Percentiles rank a stretch among this genome's conserved stretches.
Evolutionary conservation across 345 rosid species (phyloP).

Genomic region (Moringa oleifera): DNA sequence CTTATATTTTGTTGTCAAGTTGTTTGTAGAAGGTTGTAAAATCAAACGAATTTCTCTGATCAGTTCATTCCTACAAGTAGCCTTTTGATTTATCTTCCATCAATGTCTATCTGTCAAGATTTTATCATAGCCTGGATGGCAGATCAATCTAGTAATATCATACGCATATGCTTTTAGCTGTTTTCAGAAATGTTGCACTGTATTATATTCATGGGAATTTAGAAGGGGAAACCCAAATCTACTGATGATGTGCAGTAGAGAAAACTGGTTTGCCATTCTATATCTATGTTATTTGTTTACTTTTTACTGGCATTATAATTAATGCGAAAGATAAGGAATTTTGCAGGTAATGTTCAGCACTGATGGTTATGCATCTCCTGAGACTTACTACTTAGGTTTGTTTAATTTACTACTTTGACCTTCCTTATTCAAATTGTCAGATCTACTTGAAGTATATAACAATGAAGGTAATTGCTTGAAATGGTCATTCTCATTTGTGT

Average conservation of each 20-base stretch:
- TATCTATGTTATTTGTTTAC: background rate
- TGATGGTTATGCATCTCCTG: slow-evolving; percentile 92
- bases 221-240: background rate
- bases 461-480: slow-evolving; percentile 11
- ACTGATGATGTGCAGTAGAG: slow-evolving; percentile 1
- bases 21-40: background rate
- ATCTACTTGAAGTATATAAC: slow-evolving; percentile 3
- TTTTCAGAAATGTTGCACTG: too few relatives aligned
- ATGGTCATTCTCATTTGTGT: slow-evolving; percentile 11
- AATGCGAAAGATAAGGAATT: slow-evolving; percentile 16
- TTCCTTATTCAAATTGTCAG: background rate
- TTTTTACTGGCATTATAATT: slow-evolving; percentile 9
- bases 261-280: background rate
- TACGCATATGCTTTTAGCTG: background rate
- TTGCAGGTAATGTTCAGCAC: slow-evolving; percentile 98
- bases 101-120: too few relatives aligned
- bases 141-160: background rate
- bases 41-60: slow-evolving; percentile 1
- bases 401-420: slow-evolving; percentile 15
- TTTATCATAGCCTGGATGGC: background rate
- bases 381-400: slow-evolving; percentile 82
- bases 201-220: too few relatives aligned
- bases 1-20: background rate
- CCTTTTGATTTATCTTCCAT: background rate
- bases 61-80: background rate